Conservation (phyloP, 192 early-diverging fungal species). For the Helicostylum pulchrum region DNA sequence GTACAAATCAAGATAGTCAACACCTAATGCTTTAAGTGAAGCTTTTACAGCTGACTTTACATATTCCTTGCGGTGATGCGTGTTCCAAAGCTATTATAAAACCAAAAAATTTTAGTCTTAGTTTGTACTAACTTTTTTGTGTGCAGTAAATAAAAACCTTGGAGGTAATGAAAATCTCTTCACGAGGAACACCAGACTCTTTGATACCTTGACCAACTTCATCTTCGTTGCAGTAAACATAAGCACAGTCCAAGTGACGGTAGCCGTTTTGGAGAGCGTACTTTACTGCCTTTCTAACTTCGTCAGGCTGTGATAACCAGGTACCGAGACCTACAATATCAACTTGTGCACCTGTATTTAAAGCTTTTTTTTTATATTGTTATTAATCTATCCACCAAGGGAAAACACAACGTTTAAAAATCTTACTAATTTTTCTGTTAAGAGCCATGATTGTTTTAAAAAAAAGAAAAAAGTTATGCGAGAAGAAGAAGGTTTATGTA, state of each 20-base stretch:
- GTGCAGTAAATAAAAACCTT: conserved; percentile 41
- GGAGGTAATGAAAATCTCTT: conserved; percentile 73
- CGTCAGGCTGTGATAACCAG: conserved; percentile 55
- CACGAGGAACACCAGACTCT: conserved; percentile 57
- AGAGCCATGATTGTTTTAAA: conserved; percentile 31
- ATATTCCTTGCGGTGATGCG: conserved; percentile 59
- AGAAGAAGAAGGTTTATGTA: too few relatives aligned
- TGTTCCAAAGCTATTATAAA: conserved; percentile 68
- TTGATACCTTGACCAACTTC: conserved; percentile 74
- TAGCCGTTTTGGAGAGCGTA: conserved; percentile 64
- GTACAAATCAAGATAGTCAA: conserved; percentile 82
- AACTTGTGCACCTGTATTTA: conserved; percentile 64
- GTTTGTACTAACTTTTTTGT: too few relatives aligned
- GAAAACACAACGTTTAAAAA: neutral
- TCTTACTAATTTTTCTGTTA: conserved; percentile 30
- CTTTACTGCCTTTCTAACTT: conserved; percentile 60
- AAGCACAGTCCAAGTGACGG: conserved; percentile 70
- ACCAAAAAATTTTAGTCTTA: neutral
- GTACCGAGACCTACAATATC: conserved; percentile 63
- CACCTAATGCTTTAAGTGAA: conserved; percentile 64
- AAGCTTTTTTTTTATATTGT: conserved; percentile 12
- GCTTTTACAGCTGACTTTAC: conserved; percentile 58
- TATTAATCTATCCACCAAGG: neutral
- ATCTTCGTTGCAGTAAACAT: conserved; percentile 68
- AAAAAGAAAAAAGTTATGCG: neutral